Conservation (phyloP, 805 yeast genomes). For the Myxozyma vanderwaltii region DNA sequence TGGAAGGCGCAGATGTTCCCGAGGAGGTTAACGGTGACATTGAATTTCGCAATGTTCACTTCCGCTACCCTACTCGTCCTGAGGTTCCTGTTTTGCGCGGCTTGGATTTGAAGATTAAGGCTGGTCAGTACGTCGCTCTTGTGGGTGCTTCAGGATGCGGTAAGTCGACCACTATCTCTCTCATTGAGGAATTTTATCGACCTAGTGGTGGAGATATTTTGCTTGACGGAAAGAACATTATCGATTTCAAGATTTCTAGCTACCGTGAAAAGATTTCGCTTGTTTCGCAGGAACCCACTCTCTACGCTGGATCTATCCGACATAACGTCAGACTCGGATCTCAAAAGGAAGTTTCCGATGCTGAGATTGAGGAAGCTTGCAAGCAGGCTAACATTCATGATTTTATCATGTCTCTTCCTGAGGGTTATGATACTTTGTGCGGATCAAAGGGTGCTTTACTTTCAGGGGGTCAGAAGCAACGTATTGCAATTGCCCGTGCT, state of each 20-base stretch:
- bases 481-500: slow-evolving; percentile 66
- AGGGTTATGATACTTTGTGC: slow-evolving; percentile 53
- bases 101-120: slow-evolving; percentile 50
- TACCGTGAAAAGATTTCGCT: slow-evolving; percentile 57
- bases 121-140: slow-evolving; percentile 83
- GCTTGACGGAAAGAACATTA: slow-evolving; percentile 56
- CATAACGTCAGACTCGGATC: slow-evolving; percentile 58
- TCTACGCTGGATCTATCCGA: slow-evolving; percentile 67
- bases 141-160: slow-evolving; percentile 83
- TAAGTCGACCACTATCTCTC: slow-evolving; percentile 50
- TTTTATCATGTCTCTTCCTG: slow-evolving; percentile 56
- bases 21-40: slow-evolving; percentile 53
- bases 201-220: slow-evolving; percentile 52
- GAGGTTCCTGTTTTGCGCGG: slow-evolving; percentile 40
- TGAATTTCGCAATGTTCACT: slow-evolving; percentile 47
- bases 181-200: slow-evolving; percentile 55
- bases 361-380: slow-evolving; percentile 48
- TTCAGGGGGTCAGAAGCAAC: slow-evolving; percentile 68
- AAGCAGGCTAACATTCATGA: slow-evolving; percentile 56
- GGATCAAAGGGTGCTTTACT: slow-evolving; percentile 54
- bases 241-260: slow-evolving; percentile 52
- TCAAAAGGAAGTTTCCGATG: slow-evolving; percentile 42
- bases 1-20: slow-evolving; percentile 39
- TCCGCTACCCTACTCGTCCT: slow-evolving; percentile 41
- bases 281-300: slow-evolving; percentile 58